A percentile compares a stretch with the other conserved stretches of the same genome.
phyloP scores from a whole-genome alignment of 2,329 filamentous ascomycete genomes.

The Coniosporium tulheliwenetii region DNA sequence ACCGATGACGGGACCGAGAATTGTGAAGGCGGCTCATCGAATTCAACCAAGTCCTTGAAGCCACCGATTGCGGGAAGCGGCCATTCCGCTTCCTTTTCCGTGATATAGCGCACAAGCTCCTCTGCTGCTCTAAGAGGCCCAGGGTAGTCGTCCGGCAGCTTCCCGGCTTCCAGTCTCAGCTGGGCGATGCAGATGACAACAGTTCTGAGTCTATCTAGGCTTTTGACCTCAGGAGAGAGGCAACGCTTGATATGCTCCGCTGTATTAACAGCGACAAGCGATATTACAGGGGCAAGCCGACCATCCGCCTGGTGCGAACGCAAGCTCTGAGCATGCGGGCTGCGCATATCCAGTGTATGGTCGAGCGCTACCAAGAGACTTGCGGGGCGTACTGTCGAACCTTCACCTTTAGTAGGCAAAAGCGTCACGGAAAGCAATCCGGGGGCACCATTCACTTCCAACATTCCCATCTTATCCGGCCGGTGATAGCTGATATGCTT shows the following conservation, averaged over 20 bases:
- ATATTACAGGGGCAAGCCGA: constrained; percentile 15
- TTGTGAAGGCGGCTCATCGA: constrained; percentile 1
- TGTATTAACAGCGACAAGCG: constrained; percentile 23
- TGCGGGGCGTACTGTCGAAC: constrained; percentile 10
- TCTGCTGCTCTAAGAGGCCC: constrained; percentile 11
- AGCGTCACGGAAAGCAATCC: constrained; percentile 17
- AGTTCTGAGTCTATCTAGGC: constrained; percentile 15
- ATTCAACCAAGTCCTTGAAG: constrained; percentile 1
- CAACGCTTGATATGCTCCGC: constrained; percentile 29
- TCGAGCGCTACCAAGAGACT: constrained; percentile 26
- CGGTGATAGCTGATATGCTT: constrained; percentile 4
- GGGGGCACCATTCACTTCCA: constrained; percentile 1
- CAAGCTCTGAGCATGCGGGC: constrained; percentile 11
- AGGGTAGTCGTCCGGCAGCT: constrained; percentile 13
- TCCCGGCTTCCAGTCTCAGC: constrained; percentile 17
- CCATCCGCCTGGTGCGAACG: constrained; percentile 9
- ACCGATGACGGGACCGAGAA: not conserved
- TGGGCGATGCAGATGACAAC: constrained; percentile 20
- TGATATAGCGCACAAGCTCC: constrained; percentile 12
- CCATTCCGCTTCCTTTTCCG: constrained; percentile 6
- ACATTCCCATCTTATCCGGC: constrained; percentile 6
- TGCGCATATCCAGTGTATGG: constrained; percentile 12
- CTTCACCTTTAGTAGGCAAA: constrained; percentile 12
- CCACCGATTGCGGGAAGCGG: constrained; percentile 2
- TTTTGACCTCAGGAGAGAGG: constrained; percentile 13